Evolutionary conservation across 2,329 filamentous ascomycete genomes (phyloP).

Genomic region (Sphaerostilbella broomeana): DNA sequence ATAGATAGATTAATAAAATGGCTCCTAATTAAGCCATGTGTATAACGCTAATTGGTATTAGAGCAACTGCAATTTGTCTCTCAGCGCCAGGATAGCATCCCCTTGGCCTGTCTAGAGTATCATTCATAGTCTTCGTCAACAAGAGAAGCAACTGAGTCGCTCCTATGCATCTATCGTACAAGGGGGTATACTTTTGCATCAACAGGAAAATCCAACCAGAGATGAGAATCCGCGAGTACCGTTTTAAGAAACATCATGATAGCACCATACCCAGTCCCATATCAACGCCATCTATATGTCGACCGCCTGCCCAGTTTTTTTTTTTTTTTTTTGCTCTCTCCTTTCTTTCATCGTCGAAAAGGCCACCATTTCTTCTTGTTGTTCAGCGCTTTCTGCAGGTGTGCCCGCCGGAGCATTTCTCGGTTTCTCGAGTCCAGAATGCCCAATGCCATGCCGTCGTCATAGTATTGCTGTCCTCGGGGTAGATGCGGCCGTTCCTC

Average conservation of each 20-base stretch:
- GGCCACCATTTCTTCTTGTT: slow-evolving; percentile 31
- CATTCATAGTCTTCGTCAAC: neutral
- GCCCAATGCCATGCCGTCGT: slow-evolving; percentile 41
- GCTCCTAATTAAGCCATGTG: no score
- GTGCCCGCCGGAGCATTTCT: slow-evolving; percentile 47
- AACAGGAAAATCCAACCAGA: neutral
- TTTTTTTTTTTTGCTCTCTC: neutral
- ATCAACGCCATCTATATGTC: slow-evolving; percentile 11
- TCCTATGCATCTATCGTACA: slow-evolving; percentile 7
- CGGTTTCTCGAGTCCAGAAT: slow-evolving; percentile 48
- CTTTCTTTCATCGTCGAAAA: slow-evolving; percentile 8
- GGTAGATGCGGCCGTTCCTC: slow-evolving; percentile 34
- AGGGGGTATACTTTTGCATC: neutral
- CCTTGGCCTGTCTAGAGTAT: neutral
- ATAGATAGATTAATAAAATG: no score
- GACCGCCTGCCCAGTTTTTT: neutral
- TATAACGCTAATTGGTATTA: no score
- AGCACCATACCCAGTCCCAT: neutral
- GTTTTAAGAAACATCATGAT: neutral
- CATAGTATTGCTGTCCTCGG: slow-evolving; percentile 36
- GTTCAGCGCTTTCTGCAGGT: slow-evolving; percentile 39
- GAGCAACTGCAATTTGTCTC: no score
- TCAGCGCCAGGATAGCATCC: neutral
- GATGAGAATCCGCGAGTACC: slow-evolving; percentile 5
- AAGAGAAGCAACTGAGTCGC: neutral